Percentiles rank a stretch among this genome's conserved stretches.
Conservation (phyloP, 2,329 filamentous ascomycete species). For the Monilinia polystroma region DNA sequence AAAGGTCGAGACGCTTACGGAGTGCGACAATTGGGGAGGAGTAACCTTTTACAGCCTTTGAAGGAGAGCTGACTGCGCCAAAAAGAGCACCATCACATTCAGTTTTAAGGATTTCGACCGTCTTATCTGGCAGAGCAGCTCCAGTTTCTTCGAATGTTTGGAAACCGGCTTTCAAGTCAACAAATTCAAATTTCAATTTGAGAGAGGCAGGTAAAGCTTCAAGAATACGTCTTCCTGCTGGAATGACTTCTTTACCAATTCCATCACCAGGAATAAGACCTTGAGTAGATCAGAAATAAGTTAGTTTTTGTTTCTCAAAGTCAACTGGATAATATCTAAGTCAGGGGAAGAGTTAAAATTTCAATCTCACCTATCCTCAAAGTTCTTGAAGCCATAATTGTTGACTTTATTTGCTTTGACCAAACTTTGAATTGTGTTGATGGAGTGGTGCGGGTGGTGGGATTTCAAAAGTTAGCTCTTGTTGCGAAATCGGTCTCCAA, state of each 20-base stretch:
- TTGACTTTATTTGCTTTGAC: slow-evolving; percentile 20
- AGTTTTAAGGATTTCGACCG: slow-evolving; percentile 80
- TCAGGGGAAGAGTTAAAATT: neutral
- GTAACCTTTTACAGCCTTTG: slow-evolving; percentile 88
- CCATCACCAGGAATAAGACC: slow-evolving; percentile 97
- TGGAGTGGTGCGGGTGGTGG: neutral
- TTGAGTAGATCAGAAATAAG: slow-evolving; percentile 42
- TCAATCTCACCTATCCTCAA: slow-evolving; percentile 62
- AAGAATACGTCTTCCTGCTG: slow-evolving; percentile 84
- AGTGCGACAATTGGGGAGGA: slow-evolving; percentile 86
- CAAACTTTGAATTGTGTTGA: slow-evolving; percentile 1
- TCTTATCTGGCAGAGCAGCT: slow-evolving; percentile 82
- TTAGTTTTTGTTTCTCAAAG: slow-evolving; percentile 20
- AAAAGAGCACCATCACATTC: slow-evolving; percentile 97
- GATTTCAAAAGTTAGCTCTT: slow-evolving; percentile 5
- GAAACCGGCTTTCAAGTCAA: slow-evolving; percentile 89
- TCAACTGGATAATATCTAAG: neutral
- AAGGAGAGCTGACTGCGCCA: slow-evolving; percentile 90
- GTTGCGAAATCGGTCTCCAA: slow-evolving; percentile 15
- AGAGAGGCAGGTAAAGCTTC: slow-evolving; percentile 92
- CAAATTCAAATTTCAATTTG: slow-evolving; percentile 89
- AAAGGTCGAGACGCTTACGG: slow-evolving; percentile 90
- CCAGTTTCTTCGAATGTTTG: slow-evolving; percentile 91
- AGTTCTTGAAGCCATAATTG: slow-evolving; percentile 60
- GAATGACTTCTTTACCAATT: slow-evolving; percentile 98